phyloP scores from a whole-genome alignment of 2,329 filamentous ascomycete genomes.

The Trichoderma hamatum region DNA sequence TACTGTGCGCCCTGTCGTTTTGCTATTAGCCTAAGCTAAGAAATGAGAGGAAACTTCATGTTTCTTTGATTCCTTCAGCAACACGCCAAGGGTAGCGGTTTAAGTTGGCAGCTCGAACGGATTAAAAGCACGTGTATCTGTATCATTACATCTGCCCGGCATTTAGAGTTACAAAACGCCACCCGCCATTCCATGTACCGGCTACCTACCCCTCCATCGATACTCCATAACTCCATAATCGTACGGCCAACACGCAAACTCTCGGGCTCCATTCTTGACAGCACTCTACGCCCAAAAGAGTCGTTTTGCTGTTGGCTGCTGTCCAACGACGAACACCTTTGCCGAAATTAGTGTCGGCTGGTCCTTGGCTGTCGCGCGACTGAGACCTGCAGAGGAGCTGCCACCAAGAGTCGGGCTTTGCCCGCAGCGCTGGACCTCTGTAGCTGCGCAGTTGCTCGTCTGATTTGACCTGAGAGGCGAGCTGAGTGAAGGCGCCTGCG shows the following conservation, averaged over 20 bases:
- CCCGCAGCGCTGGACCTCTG: neutral
- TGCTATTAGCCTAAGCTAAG: neutral
- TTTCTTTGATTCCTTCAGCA: neutral
- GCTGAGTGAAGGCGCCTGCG: neutral
- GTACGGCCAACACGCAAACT: slow-evolving; percentile 15
- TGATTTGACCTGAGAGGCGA: neutral
- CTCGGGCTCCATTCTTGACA: slow-evolving; percentile 16
- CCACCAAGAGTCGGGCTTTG: slow-evolving; percentile 10
- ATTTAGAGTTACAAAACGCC: neutral
- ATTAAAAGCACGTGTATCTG: neutral
- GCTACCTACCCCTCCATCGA: slow-evolving; percentile 1
- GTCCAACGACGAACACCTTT: neutral
- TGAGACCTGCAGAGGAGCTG: neutral
- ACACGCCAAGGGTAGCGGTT: neutral
- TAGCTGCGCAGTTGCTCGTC: neutral
- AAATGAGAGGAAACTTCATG: neutral
- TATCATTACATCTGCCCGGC: neutral
- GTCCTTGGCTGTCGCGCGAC: neutral
- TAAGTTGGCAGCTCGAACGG: neutral
- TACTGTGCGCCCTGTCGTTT: neutral
- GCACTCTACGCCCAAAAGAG: slow-evolving; percentile 13
- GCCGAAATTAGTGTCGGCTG: neutral
- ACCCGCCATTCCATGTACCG: neutral
- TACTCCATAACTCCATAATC: neutral
- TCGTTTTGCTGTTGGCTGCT: slow-evolving; percentile 8